These are phyloP conservation scores for Liriodendron chinense DNA, from an alignment of 164 flowering plant species.

Conservation along the genomic window DNA sequence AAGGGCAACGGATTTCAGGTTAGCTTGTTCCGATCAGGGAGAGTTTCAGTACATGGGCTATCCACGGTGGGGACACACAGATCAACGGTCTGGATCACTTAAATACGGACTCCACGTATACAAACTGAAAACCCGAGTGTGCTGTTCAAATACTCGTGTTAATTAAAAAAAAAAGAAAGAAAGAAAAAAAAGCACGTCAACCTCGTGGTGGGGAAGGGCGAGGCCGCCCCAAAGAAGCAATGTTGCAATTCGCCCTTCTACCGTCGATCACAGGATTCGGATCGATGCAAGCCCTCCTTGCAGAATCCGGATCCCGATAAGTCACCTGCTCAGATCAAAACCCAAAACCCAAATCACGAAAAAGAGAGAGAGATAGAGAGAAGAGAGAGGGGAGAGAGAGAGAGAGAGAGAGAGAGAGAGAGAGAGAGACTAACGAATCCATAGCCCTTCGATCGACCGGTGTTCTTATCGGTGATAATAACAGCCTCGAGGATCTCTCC, in stretches of 20 bases:
- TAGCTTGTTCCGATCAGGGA: background rate
- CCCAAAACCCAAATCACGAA: background rate
- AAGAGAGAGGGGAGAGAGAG: background rate
- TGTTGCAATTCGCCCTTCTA: constrained; percentile 87
- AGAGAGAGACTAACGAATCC: constrained; percentile 67
- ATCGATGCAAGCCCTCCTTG: constrained; percentile 69
- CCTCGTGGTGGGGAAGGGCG: constrained; percentile 86
- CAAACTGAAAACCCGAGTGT: background rate
- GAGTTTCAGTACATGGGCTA: background rate
- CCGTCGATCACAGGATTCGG: constrained; percentile 91
- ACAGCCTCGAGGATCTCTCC: constrained; percentile 97
- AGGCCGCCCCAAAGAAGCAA: constrained; percentile 86
- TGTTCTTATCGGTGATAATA: constrained; percentile 72
- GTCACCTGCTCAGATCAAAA: constrained; percentile 54
- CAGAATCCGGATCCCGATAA: constrained; percentile 88
- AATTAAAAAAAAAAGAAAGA: too few species aligned
- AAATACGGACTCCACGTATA: background rate
- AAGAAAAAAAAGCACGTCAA: constrained; percentile 15
- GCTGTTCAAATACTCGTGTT: too few species aligned
- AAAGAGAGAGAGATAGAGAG: background rate
- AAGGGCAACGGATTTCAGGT: background rate
- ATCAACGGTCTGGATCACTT: background rate
- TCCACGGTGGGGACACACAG: background rate
- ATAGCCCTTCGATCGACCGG: constrained; percentile 89
- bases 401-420: background rate